Conservation (phyloP, 1,139 yeast species). For the Arxiozyma bovina region DNA sequence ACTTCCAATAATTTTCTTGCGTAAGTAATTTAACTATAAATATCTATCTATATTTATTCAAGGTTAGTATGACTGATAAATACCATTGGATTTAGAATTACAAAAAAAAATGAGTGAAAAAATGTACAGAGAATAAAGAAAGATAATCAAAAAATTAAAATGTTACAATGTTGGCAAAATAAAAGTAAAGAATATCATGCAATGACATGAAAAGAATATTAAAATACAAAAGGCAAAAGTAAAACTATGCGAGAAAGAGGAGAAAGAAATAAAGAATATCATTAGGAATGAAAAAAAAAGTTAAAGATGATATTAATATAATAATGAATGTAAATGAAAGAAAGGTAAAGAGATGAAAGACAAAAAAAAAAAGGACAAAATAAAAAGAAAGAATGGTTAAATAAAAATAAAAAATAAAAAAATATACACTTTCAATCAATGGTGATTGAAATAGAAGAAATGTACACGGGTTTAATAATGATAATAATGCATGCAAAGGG, state of each 20-base stretch:
- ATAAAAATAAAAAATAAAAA: constrained; percentile 10
- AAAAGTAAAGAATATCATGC: too few species aligned
- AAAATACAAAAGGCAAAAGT: constrained; percentile 2
- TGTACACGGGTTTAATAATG: not conserved
- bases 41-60: too few species aligned
- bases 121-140: too few species aligned
- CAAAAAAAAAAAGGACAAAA: constrained; percentile 9
- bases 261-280: constrained; percentile 3
- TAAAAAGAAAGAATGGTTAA: constrained; percentile 11
- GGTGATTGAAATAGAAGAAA: constrained; percentile 8
- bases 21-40: too few species aligned
- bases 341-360: constrained; percentile 6
- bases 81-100: too few species aligned
- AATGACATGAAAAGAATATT: not conserved
- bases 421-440: not conserved
- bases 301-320: not conserved
- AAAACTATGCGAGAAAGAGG: constrained; percentile 2
- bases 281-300: constrained; percentile 2
- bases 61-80: too few species aligned
- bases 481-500: constrained; percentile 9
- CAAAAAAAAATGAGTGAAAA: too few species aligned
- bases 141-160: too few species aligned
- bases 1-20: too few species aligned
- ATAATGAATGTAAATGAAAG: not conserved
- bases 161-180: too few species aligned